Evolutionary conservation across 1,284 basidiomycete species (phyloP).

Genomic region (Puccinia novopanici): DNA sequence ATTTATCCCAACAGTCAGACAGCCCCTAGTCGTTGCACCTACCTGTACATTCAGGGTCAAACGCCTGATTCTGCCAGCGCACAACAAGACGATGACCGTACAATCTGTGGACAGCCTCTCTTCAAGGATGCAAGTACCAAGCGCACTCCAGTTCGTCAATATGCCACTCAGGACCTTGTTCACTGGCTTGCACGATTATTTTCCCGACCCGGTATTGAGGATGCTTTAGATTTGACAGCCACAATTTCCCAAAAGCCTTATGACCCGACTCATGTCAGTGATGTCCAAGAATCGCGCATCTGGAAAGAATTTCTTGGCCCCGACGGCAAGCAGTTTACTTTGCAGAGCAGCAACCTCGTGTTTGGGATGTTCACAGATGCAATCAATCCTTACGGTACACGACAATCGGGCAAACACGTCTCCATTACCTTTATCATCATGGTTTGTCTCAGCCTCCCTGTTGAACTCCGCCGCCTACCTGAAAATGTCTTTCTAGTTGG

Average conservation of each 20-base stretch:
- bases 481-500: constrained; percentile 61
- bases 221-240: neutral
- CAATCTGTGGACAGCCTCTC: no score
- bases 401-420: neutral
- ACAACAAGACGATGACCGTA: neutral
- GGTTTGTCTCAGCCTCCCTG: constrained; percentile 52
- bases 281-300: constrained; percentile 7
- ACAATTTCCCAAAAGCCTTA: neutral
- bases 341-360: no score
- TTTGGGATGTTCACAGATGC: constrained; percentile 46
- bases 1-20: no score
- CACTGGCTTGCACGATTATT: constrained; percentile 27
- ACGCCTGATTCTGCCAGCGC: neutral
- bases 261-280: constrained; percentile 4
- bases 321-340: constrained; percentile 23
- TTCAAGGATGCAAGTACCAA: neutral
- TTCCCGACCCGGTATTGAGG: constrained; percentile 17
- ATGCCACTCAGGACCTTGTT: constrained; percentile 18
- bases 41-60: neutral
- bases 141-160: neutral
- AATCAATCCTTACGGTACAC: constrained; percentile 39
- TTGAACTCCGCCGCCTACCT: constrained; percentile 54
- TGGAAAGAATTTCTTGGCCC: constrained; percentile 32
- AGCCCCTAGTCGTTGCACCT: constrained; percentile 7
- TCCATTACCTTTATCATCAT: constrained; percentile 26